phyloP scores from a whole-genome alignment of 176 grass and related monocot species.

The Aechmea fasciata region DNA sequence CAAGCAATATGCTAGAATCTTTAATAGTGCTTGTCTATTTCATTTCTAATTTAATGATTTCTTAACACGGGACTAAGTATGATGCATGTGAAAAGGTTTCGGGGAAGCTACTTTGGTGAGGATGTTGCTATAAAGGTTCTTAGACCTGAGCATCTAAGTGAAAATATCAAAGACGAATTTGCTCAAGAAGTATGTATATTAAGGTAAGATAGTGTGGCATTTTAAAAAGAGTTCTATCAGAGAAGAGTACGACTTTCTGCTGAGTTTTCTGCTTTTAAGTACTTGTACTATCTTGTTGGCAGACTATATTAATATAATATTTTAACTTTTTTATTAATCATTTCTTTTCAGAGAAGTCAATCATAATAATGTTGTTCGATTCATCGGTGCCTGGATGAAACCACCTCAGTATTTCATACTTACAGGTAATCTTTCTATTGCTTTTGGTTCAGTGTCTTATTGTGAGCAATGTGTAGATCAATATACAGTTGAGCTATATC shows the following conservation, averaged over 20 bases:
- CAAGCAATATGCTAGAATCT: neutral
- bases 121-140: slow-evolving; percentile 96
- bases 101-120: slow-evolving; percentile 81
- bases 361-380: slow-evolving; percentile 91
- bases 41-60: slow-evolving; percentile 12
- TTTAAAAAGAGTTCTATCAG: neutral
- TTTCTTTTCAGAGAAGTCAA: slow-evolving; percentile 82
- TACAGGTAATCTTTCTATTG: slow-evolving; percentile 55
- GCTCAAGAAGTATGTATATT: slow-evolving; percentile 95
- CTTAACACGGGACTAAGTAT: neutral
- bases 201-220: slow-evolving; percentile 42
- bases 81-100: slow-evolving; percentile 61
- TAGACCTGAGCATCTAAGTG: slow-evolving; percentile 81
- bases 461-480: neutral
- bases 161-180: slow-evolving; percentile 73
- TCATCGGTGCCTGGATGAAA: slow-evolving; percentile 94
- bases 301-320: neutral
- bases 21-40: slow-evolving; percentile 8
- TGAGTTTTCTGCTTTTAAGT: neutral
- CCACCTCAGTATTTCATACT: slow-evolving; percentile 81
- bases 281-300: neutral
- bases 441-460: neutral
- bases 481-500: too few species aligned
- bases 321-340: slow-evolving; percentile 10
- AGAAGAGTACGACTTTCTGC: neutral